These are phyloP conservation scores for Metschnikowia santaceciliae DNA, from an alignment of 805 yeast species.

Conservation along the genomic window DNA sequence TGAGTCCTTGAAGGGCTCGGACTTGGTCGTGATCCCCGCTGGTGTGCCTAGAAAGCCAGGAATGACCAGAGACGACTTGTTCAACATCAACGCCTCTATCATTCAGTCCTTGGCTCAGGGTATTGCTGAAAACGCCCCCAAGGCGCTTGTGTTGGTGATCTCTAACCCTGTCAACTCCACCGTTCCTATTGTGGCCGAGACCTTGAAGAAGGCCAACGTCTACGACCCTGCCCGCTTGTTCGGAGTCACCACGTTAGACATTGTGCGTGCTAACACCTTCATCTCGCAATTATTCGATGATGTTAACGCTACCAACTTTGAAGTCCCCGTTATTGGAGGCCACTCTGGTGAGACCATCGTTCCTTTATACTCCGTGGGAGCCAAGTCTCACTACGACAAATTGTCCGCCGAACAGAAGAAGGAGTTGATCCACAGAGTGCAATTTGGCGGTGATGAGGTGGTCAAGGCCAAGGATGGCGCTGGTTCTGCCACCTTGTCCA, in stretches of 20 bases:
- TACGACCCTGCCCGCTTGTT: conserved; percentile 70
- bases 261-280: conserved; percentile 84
- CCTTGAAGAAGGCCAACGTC: conserved; percentile 61
- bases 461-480: conserved; percentile 92
- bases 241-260: conserved; percentile 87
- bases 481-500: conserved; percentile 92
- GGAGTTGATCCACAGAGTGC: conserved; percentile 42
- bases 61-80: conserved; percentile 88
- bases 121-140: conserved; percentile 67
- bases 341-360: conserved; percentile 95
- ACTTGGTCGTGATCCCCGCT: conserved; percentile 66
- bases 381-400: conserved; percentile 32
- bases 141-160: conserved; percentile 75
- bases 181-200: conserved; percentile 83
- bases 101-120: conserved; percentile 70
- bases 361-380: conserved; percentile 62
- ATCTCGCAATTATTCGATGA: conserved; percentile 50
- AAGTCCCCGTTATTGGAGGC: conserved; percentile 83
- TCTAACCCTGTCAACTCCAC: conserved; percentile 94
- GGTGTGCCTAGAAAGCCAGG: conserved; percentile 95
- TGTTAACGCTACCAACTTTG: conserved; percentile 48
- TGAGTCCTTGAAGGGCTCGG: conserved; percentile 41
- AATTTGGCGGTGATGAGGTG: conserved; percentile 89
- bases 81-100: conserved; percentile 79
- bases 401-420: conserved; percentile 31